Evolutionary conservation across 768 basidiomycete genomes (phyloP).

Genomic region (Mycena albidolilacea): DNA sequence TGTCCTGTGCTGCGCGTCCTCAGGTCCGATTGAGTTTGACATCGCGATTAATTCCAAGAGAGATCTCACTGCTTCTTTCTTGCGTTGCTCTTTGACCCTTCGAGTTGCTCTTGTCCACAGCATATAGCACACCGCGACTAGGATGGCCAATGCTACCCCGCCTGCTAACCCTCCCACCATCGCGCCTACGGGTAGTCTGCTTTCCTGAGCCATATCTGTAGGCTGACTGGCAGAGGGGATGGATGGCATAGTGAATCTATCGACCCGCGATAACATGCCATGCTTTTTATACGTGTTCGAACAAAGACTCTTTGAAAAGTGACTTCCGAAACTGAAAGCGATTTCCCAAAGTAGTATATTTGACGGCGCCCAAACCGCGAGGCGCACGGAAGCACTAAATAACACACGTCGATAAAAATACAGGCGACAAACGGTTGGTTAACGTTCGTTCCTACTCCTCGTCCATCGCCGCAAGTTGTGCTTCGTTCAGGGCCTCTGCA

Average conservation of each 20-base stretch:
- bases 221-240: slow-evolving; percentile 18
- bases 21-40: slow-evolving; percentile 26
- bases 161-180: slow-evolving; percentile 66
- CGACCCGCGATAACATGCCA: slow-evolving; percentile 17
- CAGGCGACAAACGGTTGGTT: slow-evolving; percentile 28
- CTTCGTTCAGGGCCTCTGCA: slow-evolving; percentile 87
- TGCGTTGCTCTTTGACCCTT: slow-evolving; percentile 21
- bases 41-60: not conserved
- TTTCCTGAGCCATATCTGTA: slow-evolving; percentile 26
- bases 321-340: slow-evolving; percentile 7
- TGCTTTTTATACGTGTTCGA: slow-evolving; percentile 33
- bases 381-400: slow-evolving; percentile 23
- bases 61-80: slow-evolving; percentile 46
- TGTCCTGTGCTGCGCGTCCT: slow-evolving; percentile 48
- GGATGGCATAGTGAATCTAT: slow-evolving; percentile 28
- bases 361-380: slow-evolving; percentile 24
- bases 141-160: slow-evolving; percentile 63
- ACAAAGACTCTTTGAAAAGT: slow-evolving; percentile 32
- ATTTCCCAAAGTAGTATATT: slow-evolving; percentile 26
- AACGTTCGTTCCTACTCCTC: slow-evolving; percentile 39
- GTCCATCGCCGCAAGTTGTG: slow-evolving; percentile 77
- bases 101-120: slow-evolving; percentile 24
- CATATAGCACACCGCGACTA: slow-evolving; percentile 23
- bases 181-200: slow-evolving; percentile 59
- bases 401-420: slow-evolving; percentile 40